Conservation (phyloP, 179 eudicot genomes). For the Gypsophila paniculata region DNA sequence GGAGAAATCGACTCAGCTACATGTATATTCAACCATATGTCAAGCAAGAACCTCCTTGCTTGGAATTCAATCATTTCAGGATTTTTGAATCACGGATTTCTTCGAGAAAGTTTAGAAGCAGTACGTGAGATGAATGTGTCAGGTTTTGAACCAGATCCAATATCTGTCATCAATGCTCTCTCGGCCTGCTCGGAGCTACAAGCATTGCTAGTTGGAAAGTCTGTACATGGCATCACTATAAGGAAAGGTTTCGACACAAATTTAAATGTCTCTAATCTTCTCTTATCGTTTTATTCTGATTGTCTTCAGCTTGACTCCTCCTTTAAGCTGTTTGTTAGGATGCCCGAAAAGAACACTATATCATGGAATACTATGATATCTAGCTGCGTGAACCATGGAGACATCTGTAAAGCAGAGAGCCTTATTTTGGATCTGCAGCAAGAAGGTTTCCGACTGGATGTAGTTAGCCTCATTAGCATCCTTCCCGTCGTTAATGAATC, state of each 20-base stretch:
- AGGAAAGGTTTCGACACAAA: slow-evolving; percentile 43
- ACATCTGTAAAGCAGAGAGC: slow-evolving; percentile 25
- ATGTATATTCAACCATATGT: slow-evolving; percentile 35
- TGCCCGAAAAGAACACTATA: slow-evolving; percentile 36
- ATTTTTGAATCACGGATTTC: slow-evolving; percentile 37
- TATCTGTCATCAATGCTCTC: slow-evolving; percentile 49
- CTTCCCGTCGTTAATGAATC: slow-evolving; percentile 40
- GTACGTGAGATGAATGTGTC: slow-evolving; percentile 45
- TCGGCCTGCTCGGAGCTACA: slow-evolving; percentile 50
- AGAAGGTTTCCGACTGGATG: slow-evolving; percentile 43
- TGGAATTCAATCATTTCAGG: slow-evolving; percentile 74
- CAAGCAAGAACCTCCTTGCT: slow-evolving; percentile 37
- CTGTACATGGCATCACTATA: slow-evolving; percentile 54
- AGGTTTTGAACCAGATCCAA: slow-evolving; percentile 45
- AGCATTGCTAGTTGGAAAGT: slow-evolving; percentile 46
- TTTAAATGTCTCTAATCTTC: slow-evolving; percentile 42
- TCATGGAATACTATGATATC: slow-evolving; percentile 72
- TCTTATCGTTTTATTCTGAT: slow-evolving; percentile 53
- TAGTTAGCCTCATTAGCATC: slow-evolving; percentile 52
- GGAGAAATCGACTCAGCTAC: slow-evolving; percentile 47
- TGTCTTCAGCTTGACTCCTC: slow-evolving; percentile 34
- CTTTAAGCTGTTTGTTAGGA: slow-evolving; percentile 38
- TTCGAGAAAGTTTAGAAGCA: slow-evolving; percentile 32
- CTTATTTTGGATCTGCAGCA: slow-evolving; percentile 49
- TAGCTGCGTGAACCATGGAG: slow-evolving; percentile 44